phyloP scores from a whole-genome alignment of 2,329 filamentous ascomycete species.

The Aspergillus sp. region DNA sequence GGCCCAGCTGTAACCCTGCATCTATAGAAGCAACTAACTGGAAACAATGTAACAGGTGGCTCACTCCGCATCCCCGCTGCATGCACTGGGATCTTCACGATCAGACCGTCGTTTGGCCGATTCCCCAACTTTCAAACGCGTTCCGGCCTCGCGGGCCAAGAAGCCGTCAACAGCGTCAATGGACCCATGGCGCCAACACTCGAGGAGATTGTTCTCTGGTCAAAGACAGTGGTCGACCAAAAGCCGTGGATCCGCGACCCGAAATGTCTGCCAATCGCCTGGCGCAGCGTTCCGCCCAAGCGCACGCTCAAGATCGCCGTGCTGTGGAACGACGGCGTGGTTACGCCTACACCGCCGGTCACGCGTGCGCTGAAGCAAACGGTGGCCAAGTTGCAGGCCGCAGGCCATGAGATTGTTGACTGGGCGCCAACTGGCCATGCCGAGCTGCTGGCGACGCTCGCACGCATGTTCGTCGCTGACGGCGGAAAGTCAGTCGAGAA shows the following conservation, averaged over 20 bases:
- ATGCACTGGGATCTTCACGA: conserved; percentile 37
- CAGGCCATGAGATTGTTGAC: conserved; percentile 44
- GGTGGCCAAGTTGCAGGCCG: conserved; percentile 55
- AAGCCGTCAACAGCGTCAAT: conserved; percentile 62
- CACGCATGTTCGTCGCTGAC: conserved; percentile 46
- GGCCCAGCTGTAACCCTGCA: neutral
- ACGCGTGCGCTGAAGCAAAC: conserved; percentile 52
- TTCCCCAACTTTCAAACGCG: conserved; percentile 37
- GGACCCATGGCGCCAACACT: conserved; percentile 60
- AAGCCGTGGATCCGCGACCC: conserved; percentile 58
- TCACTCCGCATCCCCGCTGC: conserved; percentile 40
- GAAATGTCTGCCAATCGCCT: conserved; percentile 58
- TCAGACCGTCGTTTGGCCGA: conserved; percentile 41
- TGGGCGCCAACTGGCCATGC: conserved; percentile 25
- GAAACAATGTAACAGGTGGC: conserved; percentile 20
- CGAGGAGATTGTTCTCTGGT: conserved; percentile 55
- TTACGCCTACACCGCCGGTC: conserved; percentile 63
- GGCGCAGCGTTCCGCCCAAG: conserved; percentile 33
- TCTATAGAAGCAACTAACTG: neutral
- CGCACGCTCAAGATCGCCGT: conserved; percentile 54
- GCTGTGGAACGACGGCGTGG: conserved; percentile 60
- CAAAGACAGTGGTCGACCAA: conserved; percentile 47
- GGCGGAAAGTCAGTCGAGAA: conserved; percentile 45
- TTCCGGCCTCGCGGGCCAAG: conserved; percentile 63
- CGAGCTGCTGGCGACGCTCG: neutral